phyloP scores from a whole-genome alignment of 2,329 filamentous ascomycete genomes.

The Trichoderma aggressivum region DNA sequence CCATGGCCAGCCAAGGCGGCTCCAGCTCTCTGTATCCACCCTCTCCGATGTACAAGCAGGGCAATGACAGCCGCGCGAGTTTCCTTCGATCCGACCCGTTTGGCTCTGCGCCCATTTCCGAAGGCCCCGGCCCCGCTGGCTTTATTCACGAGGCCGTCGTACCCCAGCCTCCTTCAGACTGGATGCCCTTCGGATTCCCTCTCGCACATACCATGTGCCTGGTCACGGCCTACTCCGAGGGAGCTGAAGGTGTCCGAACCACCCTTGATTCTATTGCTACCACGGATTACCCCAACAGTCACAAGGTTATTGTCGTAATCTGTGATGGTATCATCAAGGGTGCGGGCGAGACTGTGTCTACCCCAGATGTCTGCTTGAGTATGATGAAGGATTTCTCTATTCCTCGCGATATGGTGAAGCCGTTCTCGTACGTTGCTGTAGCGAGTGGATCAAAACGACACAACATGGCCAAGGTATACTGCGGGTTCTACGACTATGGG shows the following conservation, averaged over 20 bases:
- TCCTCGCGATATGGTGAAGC: constrained; percentile 74
- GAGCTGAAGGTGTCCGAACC: constrained; percentile 84
- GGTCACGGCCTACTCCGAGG: constrained; percentile 96
- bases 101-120: constrained; percentile 52
- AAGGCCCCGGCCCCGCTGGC: constrained; percentile 79
- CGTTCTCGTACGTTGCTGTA: constrained; percentile 95
- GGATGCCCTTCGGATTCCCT: constrained; percentile 95
- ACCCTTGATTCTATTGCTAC: constrained; percentile 95
- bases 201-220: constrained; percentile 90
- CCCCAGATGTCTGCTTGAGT: constrained; percentile 80
- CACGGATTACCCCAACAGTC: constrained; percentile 98
- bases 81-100: constrained; percentile 61
- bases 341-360: constrained; percentile 79
- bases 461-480: constrained; percentile 99
- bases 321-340: constrained; percentile 98
- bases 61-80: constrained; percentile 61
- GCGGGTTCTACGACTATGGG: constrained; percentile 97
- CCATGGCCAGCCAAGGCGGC: constrained; percentile 88
- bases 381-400: constrained; percentile 95
- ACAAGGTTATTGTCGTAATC: constrained; percentile 93
- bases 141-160: constrained; percentile 96
- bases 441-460: constrained; percentile 94
- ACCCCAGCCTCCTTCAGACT: constrained; percentile 92
- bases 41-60: constrained; percentile 64
- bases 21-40: constrained; percentile 69